These are phyloP conservation scores for Prunus davidiana DNA, from an alignment of 306 rosid genomes.

Conservation along the genomic window DNA sequence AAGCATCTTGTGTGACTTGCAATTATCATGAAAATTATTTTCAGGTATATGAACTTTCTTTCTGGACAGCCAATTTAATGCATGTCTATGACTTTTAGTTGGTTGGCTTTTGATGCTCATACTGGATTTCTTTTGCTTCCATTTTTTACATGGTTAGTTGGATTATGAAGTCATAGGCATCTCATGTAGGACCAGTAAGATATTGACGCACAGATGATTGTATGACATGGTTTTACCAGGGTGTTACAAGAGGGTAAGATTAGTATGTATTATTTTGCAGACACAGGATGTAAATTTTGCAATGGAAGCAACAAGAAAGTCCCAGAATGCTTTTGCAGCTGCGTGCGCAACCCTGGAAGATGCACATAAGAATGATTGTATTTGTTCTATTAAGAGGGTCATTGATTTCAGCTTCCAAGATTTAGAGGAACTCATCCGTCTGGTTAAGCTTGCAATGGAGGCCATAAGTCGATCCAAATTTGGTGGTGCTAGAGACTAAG, in stretches of 20 bases:
- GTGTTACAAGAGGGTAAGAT: conserved; percentile 24
- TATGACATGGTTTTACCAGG: conserved; percentile 9
- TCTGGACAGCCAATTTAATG: conserved; percentile 9
- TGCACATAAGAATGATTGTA: conserved; percentile 45
- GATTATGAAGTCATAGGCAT: conserved; percentile 16
- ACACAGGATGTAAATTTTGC: conserved; percentile 56
- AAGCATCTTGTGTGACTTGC: conserved; percentile 1
- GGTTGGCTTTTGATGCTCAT: conserved; percentile 3
- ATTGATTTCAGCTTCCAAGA: conserved; percentile 85
- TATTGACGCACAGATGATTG: conserved; percentile 9
- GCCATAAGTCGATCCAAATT: conserved; percentile 57
- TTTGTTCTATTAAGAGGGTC: conserved; percentile 56
- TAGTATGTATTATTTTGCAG: conserved; percentile 40
- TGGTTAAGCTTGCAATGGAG: conserved; percentile 56
- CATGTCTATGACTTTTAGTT: neutral
- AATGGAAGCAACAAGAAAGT: conserved; percentile 70
- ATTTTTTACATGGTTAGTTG: conserved; percentile 3
- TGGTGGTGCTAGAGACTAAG: conserved; percentile 61
- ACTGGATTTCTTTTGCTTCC: neutral
- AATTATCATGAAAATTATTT: neutral
- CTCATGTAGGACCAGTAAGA: neutral
- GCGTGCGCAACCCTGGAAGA: conserved; percentile 43
- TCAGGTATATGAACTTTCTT: neutral
- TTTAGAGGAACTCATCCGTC: conserved; percentile 55
- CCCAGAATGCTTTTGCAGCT: conserved; percentile 47